A percentile compares a stretch with the other conserved stretches of the same genome.
These are phyloP conservation scores for Anethum foeniculum DNA, from an alignment of 140 eudicot genomes.

Conservation along the genomic window DNA sequence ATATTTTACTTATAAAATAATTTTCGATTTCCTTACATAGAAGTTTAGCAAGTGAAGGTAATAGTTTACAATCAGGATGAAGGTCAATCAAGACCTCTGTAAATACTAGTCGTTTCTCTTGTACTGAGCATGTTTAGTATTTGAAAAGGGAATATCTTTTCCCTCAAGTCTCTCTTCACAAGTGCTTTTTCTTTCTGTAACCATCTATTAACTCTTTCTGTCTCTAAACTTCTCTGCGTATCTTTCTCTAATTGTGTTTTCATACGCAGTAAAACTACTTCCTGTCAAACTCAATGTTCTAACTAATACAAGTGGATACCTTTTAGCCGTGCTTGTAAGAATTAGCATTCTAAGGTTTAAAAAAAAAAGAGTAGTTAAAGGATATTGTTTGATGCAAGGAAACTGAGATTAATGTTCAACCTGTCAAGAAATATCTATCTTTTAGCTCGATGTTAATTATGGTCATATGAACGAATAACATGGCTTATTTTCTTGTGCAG, in stretches of 20 bases:
- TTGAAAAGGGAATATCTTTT: neutral
- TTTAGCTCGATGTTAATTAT: neutral
- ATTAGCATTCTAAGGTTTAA: neutral
- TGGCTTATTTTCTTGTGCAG: conserved; percentile 30
- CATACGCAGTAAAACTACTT: neutral
- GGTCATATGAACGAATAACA: conserved; percentile 1
- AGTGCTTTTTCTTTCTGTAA: neutral
- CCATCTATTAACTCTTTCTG: neutral
- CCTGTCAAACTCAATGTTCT: neutral
- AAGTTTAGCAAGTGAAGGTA: neutral
- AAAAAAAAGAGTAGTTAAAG: neutral
- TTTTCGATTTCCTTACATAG: neutral
- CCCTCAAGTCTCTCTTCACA: neutral
- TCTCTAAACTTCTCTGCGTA: neutral
- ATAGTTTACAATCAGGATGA: neutral
- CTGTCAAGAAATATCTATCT: neutral
- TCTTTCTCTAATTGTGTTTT: neutral
- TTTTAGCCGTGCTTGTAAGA: neutral
- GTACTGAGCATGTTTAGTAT: neutral
- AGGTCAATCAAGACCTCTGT: neutral
- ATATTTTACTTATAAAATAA: neutral
- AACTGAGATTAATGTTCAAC: neutral
- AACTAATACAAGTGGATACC: neutral
- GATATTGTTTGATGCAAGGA: neutral
- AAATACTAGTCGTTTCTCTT: neutral